Evolutionary conservation across 176 grass and related monocot species (phyloP), one percentile per base, ranked within the genome.

Genomic region (Cymbopogon citratus): DNA sequence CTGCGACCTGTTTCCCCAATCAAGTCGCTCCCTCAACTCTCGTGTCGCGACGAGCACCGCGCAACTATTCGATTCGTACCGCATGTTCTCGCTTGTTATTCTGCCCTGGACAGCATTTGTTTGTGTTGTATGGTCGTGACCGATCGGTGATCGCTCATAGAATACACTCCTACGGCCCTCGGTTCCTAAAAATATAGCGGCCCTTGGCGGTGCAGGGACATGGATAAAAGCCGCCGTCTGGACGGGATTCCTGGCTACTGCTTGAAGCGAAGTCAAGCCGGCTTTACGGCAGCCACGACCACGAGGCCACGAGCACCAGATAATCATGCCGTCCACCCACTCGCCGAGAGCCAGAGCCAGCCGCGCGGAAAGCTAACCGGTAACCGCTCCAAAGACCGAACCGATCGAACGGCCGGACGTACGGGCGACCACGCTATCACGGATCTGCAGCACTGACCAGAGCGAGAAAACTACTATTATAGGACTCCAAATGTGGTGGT

Each of bases 241-340:
- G 38, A 39, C 48, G 63, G 40, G 69, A 45, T 61, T 68, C 81
- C 63, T 66, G 1, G 24, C 80, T 40, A 70, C 81, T 80, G 87
- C 87, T 89, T 89, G 31, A 85, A 89, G 87, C 87, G 57, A 89
- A 76, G 87, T 80, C 81, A 69, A 75, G 60, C 43, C 15, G 76
- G 87, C 87, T 80, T 80, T 88, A 69, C 75, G 43, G 59, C 44
- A n/a, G 66, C n/a, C n/a, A n/a, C n/a, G n/a, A n/a, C 31, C 3
- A 3, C 31, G 31, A 3, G 31, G n/a, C 38, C 81, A 80, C 76
- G 29, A 65, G 33, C 33, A n/a, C n/a, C n/a, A n/a, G n/a, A n/a
- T n/a, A n/a, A 33, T 33, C 31, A 33, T 33, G 31, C 31, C 31
- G 31, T 33, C 31, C 31, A 33, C 31, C 31, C 31, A 33, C 31